Conservation (phyloP, 768 basidiomycete species). For the Boletus bicolor region DNA sequence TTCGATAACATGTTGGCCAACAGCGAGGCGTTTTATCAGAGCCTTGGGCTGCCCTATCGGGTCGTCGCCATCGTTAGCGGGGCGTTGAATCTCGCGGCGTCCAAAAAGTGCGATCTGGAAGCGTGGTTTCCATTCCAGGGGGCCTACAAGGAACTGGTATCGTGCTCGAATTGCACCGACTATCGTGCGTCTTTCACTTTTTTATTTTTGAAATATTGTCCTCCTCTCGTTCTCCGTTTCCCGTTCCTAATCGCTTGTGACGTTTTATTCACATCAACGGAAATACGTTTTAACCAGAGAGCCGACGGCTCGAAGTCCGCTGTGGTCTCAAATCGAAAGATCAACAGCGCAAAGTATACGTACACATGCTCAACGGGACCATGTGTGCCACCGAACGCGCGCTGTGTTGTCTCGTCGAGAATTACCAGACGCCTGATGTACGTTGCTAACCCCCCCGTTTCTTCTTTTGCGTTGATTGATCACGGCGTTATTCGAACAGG, state of each 20-base stretch:
- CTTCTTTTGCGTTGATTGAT: neutral
- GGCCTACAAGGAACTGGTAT: constrained; percentile 95
- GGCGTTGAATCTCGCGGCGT: constrained; percentile 92
- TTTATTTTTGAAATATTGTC: neutral
- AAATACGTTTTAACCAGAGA: constrained; percentile 52
- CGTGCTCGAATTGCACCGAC: constrained; percentile 98
- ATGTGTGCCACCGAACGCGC: constrained; percentile 96
- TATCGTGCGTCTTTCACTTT: constrained; percentile 69
- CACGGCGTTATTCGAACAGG: constrained; percentile 45
- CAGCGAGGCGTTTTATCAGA: constrained; percentile 95
- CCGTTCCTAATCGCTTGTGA: neutral
- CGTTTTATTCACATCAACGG: neutral
- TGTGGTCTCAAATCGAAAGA: constrained; percentile 91
- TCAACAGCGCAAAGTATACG: constrained; percentile 88
- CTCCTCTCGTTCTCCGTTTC: neutral
- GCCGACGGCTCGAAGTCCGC: constrained; percentile 86
- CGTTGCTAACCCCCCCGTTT: constrained; percentile 18
- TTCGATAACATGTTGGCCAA: constrained; percentile 88
- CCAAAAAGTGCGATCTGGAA: constrained; percentile 96
- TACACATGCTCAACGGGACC: constrained; percentile 99
- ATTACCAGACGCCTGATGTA: constrained; percentile 94
- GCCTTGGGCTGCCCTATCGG: constrained; percentile 87
- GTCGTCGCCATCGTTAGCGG: constrained; percentile 95
- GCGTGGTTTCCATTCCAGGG: constrained; percentile 99
- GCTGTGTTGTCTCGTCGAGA: constrained; percentile 96